phyloP scores from a whole-genome alignment of 2,329 filamentous ascomycete genomes.

The Pestalotiopsis fici region DNA sequence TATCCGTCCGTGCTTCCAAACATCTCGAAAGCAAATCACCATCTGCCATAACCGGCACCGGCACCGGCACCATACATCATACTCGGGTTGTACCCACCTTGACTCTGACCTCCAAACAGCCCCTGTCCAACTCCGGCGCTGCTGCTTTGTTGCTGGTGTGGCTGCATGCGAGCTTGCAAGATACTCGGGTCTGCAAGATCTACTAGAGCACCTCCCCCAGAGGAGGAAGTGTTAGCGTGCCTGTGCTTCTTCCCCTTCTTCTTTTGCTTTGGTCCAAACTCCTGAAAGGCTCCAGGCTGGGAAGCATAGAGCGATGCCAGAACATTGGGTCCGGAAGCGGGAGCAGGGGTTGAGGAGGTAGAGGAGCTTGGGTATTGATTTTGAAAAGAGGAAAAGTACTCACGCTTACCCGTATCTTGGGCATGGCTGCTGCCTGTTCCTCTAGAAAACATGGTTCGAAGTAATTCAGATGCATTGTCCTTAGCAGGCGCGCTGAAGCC shows the following conservation, averaged over 20 bases:
- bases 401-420: constrained; percentile 93
- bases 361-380: constrained; percentile 79
- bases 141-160: constrained; percentile 76
- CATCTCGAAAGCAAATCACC: constrained; percentile 44
- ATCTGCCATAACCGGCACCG: constrained; percentile 68
- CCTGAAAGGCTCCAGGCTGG: constrained; percentile 84
- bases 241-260: constrained; percentile 99
- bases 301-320: constrained; percentile 89
- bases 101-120: constrained; percentile 82
- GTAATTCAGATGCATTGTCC: constrained; percentile 70
- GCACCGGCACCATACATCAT: constrained; percentile 71
- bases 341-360: constrained; percentile 79
- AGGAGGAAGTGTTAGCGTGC: constrained; percentile 99
- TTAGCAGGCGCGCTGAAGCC: constrained; percentile 71
- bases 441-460: constrained; percentile 46
- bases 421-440: constrained; percentile 68
- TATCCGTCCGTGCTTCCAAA: constrained; percentile 14
- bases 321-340: constrained; percentile 89
- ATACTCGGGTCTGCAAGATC: constrained; percentile 99
- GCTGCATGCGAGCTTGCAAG: constrained; percentile 96
- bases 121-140: constrained; percentile 85
- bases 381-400: constrained; percentile 93
- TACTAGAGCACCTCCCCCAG: constrained; percentile 97
- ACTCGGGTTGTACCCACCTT: constrained; percentile 93
- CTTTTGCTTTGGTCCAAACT: constrained; percentile 95